Percentiles rank a stretch among this genome's conserved stretches.
Conservation (phyloP, 306 rosid species). For the Prunus dulcis region DNA sequence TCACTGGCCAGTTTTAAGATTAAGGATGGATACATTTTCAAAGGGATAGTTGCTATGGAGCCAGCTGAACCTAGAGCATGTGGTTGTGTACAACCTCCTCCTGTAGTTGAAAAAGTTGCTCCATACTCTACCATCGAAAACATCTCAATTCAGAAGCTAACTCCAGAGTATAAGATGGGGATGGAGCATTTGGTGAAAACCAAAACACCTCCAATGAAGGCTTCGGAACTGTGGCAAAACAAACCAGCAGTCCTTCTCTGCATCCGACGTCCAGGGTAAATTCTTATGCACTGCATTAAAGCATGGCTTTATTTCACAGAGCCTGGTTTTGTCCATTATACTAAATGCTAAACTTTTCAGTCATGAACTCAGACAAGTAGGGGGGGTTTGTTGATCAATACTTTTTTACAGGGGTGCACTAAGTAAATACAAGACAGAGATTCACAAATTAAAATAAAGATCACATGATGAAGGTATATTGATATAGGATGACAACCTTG, state of each 20-base stretch:
- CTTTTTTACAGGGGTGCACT: neutral
- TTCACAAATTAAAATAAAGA: neutral
- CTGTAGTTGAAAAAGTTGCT: conserved; percentile 55
- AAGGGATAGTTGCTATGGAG: conserved; percentile 72
- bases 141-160: conserved; percentile 67
- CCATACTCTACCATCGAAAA: conserved; percentile 58
- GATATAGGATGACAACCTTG: neutral
- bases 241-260: conserved; percentile 74
- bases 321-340: neutral
- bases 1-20: conserved; percentile 48
- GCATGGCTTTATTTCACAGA: neutral
- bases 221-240: conserved; percentile 67
- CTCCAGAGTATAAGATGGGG: conserved; percentile 84
- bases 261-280: conserved; percentile 90
- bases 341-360: neutral
- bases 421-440: neutral
- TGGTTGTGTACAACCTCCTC: conserved; percentile 70
- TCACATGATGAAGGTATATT: neutral
- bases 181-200: conserved; percentile 70
- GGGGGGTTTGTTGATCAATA: neutral
- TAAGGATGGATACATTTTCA: conserved; percentile 67
- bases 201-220: conserved; percentile 81
- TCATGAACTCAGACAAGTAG: neutral
- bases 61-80: conserved; percentile 71
- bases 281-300: neutral